Percentiles rank a stretch among this genome's conserved stretches.
Evolutionary conservation across 1,284 basidiomycete species (phyloP).

Genomic region (Peniophora sp.): DNA sequence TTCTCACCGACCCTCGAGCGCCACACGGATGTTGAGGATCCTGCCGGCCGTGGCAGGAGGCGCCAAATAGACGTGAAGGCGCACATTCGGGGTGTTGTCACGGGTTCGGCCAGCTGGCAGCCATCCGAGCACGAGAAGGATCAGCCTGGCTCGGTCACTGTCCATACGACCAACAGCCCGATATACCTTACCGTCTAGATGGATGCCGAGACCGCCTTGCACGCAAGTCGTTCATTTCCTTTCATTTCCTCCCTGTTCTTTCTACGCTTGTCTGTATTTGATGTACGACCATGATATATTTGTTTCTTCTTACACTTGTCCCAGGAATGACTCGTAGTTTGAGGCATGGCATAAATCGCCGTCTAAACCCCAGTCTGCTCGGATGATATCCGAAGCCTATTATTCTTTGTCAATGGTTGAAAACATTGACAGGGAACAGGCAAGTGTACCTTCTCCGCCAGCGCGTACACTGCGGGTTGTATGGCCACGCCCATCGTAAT

Average conservation of each 20-base stretch:
- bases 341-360: neutral
- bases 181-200: neutral
- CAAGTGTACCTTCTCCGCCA: conserved; percentile 12
- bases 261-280: no score
- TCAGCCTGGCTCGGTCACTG: neutral
- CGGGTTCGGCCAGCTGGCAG: neutral
- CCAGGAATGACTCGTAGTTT: neutral
- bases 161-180: conserved; percentile 2
- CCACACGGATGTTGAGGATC: conserved; percentile 4
- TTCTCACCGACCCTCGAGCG: conserved; percentile 8
- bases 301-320: no score
- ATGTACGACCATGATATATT: no score
- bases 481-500: conserved; percentile 11
- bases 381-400: conserved; percentile 7
- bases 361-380: conserved; percentile 8
- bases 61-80: conserved; percentile 5
- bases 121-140: conserved; percentile 1
- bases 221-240: no score
- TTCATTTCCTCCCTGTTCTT: no score
- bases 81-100: conserved; percentile 1
- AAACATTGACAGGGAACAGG: neutral
- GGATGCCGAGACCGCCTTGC: no score
- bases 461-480: conserved; percentile 10
- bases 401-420: neutral
- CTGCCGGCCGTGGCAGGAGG: conserved; percentile 5